Evolutionary conservation across 2,329 filamentous ascomycete genomes (phyloP).

Genomic region (Chaetomium globosum): DNA sequence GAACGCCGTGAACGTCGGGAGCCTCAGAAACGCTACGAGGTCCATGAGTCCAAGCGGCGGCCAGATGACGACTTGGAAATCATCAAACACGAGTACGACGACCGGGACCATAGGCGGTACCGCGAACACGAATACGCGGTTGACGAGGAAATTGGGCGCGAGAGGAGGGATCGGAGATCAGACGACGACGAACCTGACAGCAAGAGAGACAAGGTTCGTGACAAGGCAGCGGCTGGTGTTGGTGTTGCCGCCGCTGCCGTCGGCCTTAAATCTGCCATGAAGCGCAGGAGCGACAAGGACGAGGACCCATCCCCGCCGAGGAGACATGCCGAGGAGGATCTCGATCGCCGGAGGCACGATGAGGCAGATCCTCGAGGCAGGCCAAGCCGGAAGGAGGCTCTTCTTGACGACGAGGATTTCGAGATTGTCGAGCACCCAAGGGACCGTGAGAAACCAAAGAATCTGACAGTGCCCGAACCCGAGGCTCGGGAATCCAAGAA

Average conservation of each 20-base stretch:
- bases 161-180: conserved; percentile 36
- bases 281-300: conserved; percentile 47
- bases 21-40: conserved; percentile 33
- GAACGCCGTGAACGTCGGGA: conserved; percentile 48
- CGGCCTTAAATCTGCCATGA: conserved; percentile 46
- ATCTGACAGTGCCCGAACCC: conserved; percentile 42
- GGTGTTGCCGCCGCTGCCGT: conserved; percentile 54
- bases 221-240: conserved; percentile 53
- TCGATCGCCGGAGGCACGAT: conserved; percentile 23
- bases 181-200: conserved; percentile 44
- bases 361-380: conserved; percentile 27
- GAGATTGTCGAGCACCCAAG: conserved; percentile 36
- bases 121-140: conserved; percentile 23
- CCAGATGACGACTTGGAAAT: conserved; percentile 40
- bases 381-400: conserved; percentile 31
- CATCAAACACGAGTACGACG: conserved; percentile 29
- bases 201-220: conserved; percentile 49
- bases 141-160: conserved; percentile 29
- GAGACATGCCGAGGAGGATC: conserved; percentile 27
- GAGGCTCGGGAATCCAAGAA: conserved; percentile 46
- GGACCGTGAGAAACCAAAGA: conserved; percentile 29
- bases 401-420: conserved; percentile 37
- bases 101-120: conserved; percentile 26
- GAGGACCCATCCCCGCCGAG: conserved; percentile 34
- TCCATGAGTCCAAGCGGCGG: conserved; percentile 35